These are phyloP conservation scores for Umbelopsis sp. DNA, from an alignment of 192 early-diverging fungal species.

Conservation along the genomic window DNA sequence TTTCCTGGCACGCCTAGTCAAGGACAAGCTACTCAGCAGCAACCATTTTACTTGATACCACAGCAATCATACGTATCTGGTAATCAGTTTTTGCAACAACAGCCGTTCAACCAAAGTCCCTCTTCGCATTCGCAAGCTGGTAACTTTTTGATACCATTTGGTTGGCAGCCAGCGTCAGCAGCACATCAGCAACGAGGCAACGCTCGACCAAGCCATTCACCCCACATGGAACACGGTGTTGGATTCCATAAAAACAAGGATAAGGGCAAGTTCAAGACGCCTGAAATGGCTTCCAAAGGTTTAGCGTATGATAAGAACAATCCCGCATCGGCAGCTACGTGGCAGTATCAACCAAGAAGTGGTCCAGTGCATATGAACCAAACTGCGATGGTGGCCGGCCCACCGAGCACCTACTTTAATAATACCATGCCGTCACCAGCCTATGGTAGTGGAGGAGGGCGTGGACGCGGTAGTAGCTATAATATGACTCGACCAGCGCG, in stretches of 20 bases:
- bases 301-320: conserved; percentile 9
- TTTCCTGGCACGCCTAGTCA: conserved; percentile 10
- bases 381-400: conserved; percentile 18
- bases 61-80: conserved; percentile 10
- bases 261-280: conserved; percentile 13
- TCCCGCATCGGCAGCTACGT: neutral
- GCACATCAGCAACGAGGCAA: neutral
- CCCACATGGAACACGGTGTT: neutral
- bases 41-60: conserved; percentile 19
- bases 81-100: conserved; percentile 14
- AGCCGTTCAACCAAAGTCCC: neutral
- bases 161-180: conserved; percentile 15
- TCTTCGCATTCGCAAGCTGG: conserved; percentile 1
- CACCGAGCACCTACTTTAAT: conserved; percentile 21
- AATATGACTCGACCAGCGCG: conserved; percentile 14
- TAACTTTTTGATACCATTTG: conserved; percentile 12
- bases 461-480: neutral
- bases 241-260: conserved; percentile 17
- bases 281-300: neutral
- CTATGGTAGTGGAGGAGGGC: conserved; percentile 13
- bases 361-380: conserved; percentile 13
- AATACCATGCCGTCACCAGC: conserved; percentile 11
- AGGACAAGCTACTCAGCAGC: conserved; percentile 10
- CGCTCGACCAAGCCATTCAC: conserved; percentile 1
- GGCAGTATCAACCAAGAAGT: conserved; percentile 7